Evolutionary conservation across 2,329 filamentous ascomycete genomes (phyloP).

Genomic region (Talaromyces pinophilus): DNA sequence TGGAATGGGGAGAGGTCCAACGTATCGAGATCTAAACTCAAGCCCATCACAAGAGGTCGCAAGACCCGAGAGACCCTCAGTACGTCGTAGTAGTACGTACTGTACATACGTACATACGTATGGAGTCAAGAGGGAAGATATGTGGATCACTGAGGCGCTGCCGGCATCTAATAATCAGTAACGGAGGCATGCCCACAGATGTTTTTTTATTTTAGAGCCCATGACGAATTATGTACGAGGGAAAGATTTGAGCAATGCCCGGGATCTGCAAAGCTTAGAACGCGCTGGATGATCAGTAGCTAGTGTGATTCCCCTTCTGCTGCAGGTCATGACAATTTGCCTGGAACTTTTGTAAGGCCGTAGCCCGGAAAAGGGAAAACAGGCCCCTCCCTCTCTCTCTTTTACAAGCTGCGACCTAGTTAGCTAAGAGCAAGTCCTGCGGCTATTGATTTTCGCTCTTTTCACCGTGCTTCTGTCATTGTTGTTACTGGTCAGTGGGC

Average conservation of each 20-base stretch:
- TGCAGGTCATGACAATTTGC: slow-evolving; percentile 26
- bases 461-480: slow-evolving; percentile 15
- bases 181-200: slow-evolving; percentile 18
- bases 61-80: background rate
- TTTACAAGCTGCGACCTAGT: slow-evolving; percentile 3
- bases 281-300: slow-evolving; percentile 22
- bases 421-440: slow-evolving; percentile 7
- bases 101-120: slow-evolving; percentile 11
- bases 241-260: slow-evolving; percentile 21
- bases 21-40: slow-evolving; percentile 15
- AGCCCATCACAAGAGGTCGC: slow-evolving; percentile 5
- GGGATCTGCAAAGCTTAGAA: slow-evolving; percentile 23
- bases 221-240: slow-evolving; percentile 22
- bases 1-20: slow-evolving; percentile 14
- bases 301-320: slow-evolving; percentile 21
- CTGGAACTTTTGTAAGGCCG: slow-evolving; percentile 20
- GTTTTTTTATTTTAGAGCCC: slow-evolving; percentile 8
- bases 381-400: slow-evolving; percentile 8
- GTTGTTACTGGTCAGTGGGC: background rate
- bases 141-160: slow-evolving; percentile 23
- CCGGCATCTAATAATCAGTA: slow-evolving; percentile 22
- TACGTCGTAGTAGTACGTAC: slow-evolving; percentile 15
- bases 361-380: slow-evolving; percentile 2
- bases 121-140: slow-evolving; percentile 14
- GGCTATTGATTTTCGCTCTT: slow-evolving; percentile 17